Evolutionary conservation across 768 basidiomycete species (phyloP).

Genomic region (Trametes sanguinea): DNA sequence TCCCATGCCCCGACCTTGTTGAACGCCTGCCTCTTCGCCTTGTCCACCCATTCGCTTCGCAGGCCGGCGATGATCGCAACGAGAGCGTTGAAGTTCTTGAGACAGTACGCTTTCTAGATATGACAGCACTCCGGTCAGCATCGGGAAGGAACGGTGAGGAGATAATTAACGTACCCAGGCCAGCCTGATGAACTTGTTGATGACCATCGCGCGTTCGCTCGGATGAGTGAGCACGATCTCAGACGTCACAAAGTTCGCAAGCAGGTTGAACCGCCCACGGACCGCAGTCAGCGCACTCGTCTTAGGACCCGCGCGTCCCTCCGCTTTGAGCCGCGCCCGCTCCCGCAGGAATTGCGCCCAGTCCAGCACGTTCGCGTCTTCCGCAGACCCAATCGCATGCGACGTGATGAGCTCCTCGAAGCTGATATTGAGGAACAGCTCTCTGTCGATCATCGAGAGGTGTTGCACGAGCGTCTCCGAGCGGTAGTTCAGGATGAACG

Average conservation of each 20-base stretch:
- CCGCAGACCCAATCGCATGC: conserved; percentile 65
- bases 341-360: conserved; percentile 85
- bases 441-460: conserved; percentile 86
- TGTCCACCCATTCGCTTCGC: conserved; percentile 64
- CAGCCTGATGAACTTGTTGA: conserved; percentile 80
- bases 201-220: conserved; percentile 60
- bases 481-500: conserved; percentile 67
- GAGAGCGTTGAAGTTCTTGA: conserved; percentile 77
- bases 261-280: conserved; percentile 81
- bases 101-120: conserved; percentile 73
- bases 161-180: conserved; percentile 65
- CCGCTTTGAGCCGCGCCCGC: conserved; percentile 65
- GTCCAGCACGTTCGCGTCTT: conserved; percentile 68
- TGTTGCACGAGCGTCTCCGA: conserved; percentile 71
- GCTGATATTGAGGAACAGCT: conserved; percentile 79
- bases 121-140: not conserved
- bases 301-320: conserved; percentile 56
- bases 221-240: conserved; percentile 80
- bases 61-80: conserved; percentile 81
- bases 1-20: conserved; percentile 69
- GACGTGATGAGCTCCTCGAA: conserved; percentile 86
- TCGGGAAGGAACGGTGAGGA: not conserved
- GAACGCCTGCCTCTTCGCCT: conserved; percentile 70
- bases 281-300: conserved; percentile 73
- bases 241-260: conserved; percentile 76